phyloP scores from a whole-genome alignment of 1,284 basidiomycete genomes.

The Cryptococcus sp. region DNA sequence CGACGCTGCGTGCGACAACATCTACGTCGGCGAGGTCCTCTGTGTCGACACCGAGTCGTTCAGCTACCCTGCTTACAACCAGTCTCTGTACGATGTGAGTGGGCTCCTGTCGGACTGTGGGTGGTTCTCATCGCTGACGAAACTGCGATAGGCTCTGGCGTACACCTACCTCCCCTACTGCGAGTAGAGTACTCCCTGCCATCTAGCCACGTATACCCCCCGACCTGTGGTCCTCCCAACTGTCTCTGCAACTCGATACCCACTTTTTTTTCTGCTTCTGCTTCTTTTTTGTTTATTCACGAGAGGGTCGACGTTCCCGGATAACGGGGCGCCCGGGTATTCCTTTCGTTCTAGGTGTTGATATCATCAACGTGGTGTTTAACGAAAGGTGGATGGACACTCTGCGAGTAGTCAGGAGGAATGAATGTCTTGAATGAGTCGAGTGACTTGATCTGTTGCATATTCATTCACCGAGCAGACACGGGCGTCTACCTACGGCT shows the following conservation, averaged over 20 bases:
- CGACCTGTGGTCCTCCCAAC: slow-evolving; percentile 1
- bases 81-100: slow-evolving; percentile 41
- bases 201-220: not conserved
- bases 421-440: too few species aligned
- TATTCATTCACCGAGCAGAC: too few species aligned
- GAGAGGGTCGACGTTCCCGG: too few species aligned
- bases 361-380: too few species aligned
- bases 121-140: not conserved
- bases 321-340: too few species aligned
- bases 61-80: slow-evolving; percentile 44
- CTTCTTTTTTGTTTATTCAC: too few species aligned
- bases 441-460: too few species aligned
- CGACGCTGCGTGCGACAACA: slow-evolving; percentile 47
- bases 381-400: too few species aligned
- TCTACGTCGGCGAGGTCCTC: slow-evolving; percentile 52
- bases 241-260: slow-evolving; percentile 1
- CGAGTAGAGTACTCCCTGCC: slow-evolving; percentile 20
- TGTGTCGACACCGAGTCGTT: slow-evolving; percentile 46
- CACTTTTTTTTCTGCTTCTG: not conserved
- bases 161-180: slow-evolving; percentile 45
- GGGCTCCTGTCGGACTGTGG: not conserved
- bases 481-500: too few species aligned
- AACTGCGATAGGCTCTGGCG: slow-evolving; percentile 28
- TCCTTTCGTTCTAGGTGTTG: too few species aligned
- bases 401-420: too few species aligned